Evolutionary conservation across 2,329 filamentous ascomycete genomes (phyloP).

Genomic region (Lecanicillium sp.): DNA sequence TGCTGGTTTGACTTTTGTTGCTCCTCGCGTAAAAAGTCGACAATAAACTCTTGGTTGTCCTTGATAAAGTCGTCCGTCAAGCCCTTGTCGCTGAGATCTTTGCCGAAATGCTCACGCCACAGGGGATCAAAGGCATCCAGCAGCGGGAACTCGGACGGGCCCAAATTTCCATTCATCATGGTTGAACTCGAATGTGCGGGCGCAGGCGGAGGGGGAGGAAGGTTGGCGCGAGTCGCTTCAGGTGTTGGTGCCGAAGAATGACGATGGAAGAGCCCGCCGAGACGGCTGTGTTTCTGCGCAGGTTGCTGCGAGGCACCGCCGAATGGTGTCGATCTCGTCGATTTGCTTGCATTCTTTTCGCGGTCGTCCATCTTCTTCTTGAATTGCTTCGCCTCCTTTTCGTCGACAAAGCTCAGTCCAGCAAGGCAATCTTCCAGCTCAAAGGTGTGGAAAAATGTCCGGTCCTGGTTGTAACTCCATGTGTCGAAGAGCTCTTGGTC

Average conservation of each 20-base stretch:
- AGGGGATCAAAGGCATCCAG: constrained; percentile 56
- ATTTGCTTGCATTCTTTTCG: constrained; percentile 91
- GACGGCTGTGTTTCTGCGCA: constrained; percentile 33
- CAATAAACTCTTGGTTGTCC: constrained; percentile 61
- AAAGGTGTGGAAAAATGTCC: constrained; percentile 96
- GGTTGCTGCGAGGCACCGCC: constrained; percentile 37
- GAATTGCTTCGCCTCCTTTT: constrained; percentile 96
- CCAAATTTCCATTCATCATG: constrained; percentile 36
- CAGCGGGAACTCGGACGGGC: constrained; percentile 48
- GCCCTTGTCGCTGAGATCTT: constrained; percentile 53
- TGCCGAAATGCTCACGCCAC: constrained; percentile 58
- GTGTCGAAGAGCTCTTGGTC: constrained; percentile 96
- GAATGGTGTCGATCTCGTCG: constrained; percentile 72
- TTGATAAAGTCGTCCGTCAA: constrained; percentile 59
- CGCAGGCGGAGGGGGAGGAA: constrained; percentile 25
- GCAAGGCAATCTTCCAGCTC: constrained; percentile 90
- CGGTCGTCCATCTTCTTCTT: constrained; percentile 95
- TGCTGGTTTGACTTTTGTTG: constrained; percentile 30
- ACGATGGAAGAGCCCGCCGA: constrained; percentile 56
- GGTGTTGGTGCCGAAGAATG: constrained; percentile 50
- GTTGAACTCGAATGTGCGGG: constrained; percentile 33
- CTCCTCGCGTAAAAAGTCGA: constrained; percentile 54
- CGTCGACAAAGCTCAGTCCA: constrained; percentile 85
- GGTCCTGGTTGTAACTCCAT: constrained; percentile 92
- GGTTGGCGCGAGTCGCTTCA: constrained; percentile 42